phyloP scores from a whole-genome alignment of 306 rosid species.

The Citrullus colocynthis region DNA sequence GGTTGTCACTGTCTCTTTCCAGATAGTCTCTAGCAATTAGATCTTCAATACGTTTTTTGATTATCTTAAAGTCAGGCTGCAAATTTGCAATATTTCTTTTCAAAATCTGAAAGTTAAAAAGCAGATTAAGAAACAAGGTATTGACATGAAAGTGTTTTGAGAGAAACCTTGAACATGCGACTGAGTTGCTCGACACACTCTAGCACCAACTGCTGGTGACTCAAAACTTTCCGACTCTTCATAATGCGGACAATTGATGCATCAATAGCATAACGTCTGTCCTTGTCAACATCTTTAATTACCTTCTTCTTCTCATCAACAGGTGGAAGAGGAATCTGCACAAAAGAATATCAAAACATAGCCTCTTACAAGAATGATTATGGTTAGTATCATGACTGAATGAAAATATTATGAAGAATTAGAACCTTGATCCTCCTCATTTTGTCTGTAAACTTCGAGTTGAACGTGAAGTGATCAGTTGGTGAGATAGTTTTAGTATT shows the following conservation, averaged over 20 bases:
- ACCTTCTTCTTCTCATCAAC: slow-evolving; percentile 77
- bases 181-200: slow-evolving; percentile 83
- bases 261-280: slow-evolving; percentile 84
- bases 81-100: not conserved
- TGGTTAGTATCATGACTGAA: not conserved
- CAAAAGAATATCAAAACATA: not conserved
- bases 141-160: not conserved
- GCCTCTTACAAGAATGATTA: not conserved
- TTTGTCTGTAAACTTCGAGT: slow-evolving; percentile 65
- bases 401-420: not conserved
- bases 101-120: not conserved
- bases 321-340: slow-evolving; percentile 78
- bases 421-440: slow-evolving; percentile 88
- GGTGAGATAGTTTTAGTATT: slow-evolving; percentile 46
- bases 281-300: slow-evolving; percentile 83
- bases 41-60: slow-evolving; percentile 90
- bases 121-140: not conserved
- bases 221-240: slow-evolving; percentile 80
- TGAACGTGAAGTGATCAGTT: slow-evolving; percentile 58
- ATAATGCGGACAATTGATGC: slow-evolving; percentile 88
- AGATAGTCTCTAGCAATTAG: slow-evolving; percentile 91
- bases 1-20: slow-evolving; percentile 89
- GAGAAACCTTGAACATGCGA: slow-evolving; percentile 78
- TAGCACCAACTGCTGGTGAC: slow-evolving; percentile 61
- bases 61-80: slow-evolving; percentile 90